Evolutionary conservation across 108 stramenopile species (phyloP), one percentile per base, ranked within the genome.

Genomic region (Skeletonema menzelii): DNA sequence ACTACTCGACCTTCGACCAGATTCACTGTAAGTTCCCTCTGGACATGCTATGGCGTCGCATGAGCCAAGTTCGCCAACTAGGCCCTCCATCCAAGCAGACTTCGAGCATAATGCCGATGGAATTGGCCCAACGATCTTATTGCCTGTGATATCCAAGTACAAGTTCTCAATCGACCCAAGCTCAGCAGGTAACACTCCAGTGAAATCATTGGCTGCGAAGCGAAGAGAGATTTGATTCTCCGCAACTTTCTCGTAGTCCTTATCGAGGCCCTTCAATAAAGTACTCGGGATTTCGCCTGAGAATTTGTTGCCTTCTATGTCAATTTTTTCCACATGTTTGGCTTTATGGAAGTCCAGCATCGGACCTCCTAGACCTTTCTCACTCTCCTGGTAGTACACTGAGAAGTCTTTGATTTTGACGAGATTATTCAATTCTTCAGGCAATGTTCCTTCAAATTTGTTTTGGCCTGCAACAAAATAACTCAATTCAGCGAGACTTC

Each of bases 21-120:
- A 55, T 26, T 62, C 61, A 27, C 69, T 82, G 53, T 58, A 82
- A 10, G 84, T 88, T 44, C 86, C 85, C 27, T 77, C 77, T 8
- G 87, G 90, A 67, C 94, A 95, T 26, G 91, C 68, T 38, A 95
- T 87, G 10, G 87, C 89, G 61, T 91, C 64, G 61, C 93, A 94
- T 2, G 80, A 75, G 22, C 59, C 69, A 28, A 87, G 53, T 10
- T 71, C 63, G 15, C 72, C 79, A 28, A 92, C 84, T 28, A 76
- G 66, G 15, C 91, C 91, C 47, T 63, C 67, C 88, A 82, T 82
- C 82, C 82, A 82, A 22, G 27, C 4, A 1, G 77, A 58, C 53
- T 82, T 56, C 19, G 47, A 32, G 20, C 82, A 82, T 27, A 79
- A 82, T 13, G 77, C 56, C 28, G 49, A 7, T 15, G 82, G 82